phyloP scores from a whole-genome alignment of 2,329 filamentous ascomycete species.

The Hirsutella rhossiliensis region DNA sequence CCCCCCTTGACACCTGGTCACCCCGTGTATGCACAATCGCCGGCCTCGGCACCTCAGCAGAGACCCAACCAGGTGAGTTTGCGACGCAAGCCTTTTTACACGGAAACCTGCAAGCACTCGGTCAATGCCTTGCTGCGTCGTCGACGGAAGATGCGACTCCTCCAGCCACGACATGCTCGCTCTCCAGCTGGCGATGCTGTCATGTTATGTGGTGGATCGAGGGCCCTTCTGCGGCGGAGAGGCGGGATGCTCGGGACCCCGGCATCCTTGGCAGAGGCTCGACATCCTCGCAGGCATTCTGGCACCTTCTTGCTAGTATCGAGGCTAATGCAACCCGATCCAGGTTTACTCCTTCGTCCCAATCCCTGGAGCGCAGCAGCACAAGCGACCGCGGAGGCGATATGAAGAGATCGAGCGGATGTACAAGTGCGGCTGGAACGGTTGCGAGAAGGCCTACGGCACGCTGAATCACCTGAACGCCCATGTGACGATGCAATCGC shows the following conservation, averaged over 20 bases:
- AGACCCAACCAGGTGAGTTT: slow-evolving; percentile 48
- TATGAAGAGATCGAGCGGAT: slow-evolving; percentile 99
- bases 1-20: slow-evolving; percentile 38
- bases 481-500: slow-evolving; percentile 97
- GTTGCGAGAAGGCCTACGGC: slow-evolving; percentile 96
- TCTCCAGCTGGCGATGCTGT: no score
- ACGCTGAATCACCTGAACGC: slow-evolving; percentile 96
- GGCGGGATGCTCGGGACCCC: no score
- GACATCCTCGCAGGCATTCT: no score
- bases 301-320: no score
- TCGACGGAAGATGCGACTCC: no score
- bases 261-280: no score
- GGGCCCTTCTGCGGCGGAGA: no score
- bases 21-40: slow-evolving; percentile 42
- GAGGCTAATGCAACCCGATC: slow-evolving; percentile 11
- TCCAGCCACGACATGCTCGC: no score
- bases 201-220: no score
- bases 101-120: no score
- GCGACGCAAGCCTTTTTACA: no score
- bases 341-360: slow-evolving; percentile 97
- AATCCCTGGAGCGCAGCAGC: slow-evolving; percentile 91
- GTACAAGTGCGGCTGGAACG: slow-evolving; percentile 99
- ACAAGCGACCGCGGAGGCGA: slow-evolving; percentile 83
- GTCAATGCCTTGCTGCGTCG: no score
- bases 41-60: slow-evolving; percentile 40